Evolutionary conservation across 202 grass and related monocot genomes (phyloP).

Genomic region (Musa balbisiana): DNA sequence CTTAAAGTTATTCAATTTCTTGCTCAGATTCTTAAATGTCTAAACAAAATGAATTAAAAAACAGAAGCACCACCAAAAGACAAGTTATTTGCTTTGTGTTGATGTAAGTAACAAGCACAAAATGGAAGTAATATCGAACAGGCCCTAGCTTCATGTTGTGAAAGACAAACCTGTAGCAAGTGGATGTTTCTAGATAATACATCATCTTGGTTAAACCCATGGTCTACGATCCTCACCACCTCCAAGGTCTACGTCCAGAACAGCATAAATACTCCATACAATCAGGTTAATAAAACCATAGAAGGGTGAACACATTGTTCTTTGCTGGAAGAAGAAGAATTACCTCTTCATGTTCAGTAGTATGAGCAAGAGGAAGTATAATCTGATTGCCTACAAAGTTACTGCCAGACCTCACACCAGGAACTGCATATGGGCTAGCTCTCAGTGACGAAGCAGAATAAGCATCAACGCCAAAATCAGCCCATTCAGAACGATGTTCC

Average conservation of each 20-base stretch:
- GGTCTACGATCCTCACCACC: slow-evolving; percentile 69
- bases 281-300: background rate
- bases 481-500: slow-evolving; percentile 93
- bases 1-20: too few relatives aligned
- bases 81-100: too few relatives aligned
- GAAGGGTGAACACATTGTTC: background rate
- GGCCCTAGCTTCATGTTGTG: background rate
- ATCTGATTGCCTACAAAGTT: slow-evolving; percentile 65
- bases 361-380: slow-evolving; percentile 71
- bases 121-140: too few relatives aligned
- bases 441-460: slow-evolving; percentile 71
- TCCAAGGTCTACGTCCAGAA: slow-evolving; percentile 51
- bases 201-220: slow-evolving; percentile 64
- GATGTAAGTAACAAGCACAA: background rate
- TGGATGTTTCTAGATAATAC: slow-evolving; percentile 68
- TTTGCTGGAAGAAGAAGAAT: background rate
- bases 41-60: too few relatives aligned
- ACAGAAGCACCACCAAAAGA: background rate
- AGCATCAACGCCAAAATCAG: slow-evolving; percentile 75
- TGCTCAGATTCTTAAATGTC: too few relatives aligned
- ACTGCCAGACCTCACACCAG: slow-evolving; percentile 50
- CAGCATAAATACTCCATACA: background rate
- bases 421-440: slow-evolving; percentile 50
- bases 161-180: slow-evolving; percentile 62
- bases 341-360: slow-evolving; percentile 86